Base-by-base conservation (phyloP, 345 rosid genomes). In the Chamaenerion angustifolium region DNA sequence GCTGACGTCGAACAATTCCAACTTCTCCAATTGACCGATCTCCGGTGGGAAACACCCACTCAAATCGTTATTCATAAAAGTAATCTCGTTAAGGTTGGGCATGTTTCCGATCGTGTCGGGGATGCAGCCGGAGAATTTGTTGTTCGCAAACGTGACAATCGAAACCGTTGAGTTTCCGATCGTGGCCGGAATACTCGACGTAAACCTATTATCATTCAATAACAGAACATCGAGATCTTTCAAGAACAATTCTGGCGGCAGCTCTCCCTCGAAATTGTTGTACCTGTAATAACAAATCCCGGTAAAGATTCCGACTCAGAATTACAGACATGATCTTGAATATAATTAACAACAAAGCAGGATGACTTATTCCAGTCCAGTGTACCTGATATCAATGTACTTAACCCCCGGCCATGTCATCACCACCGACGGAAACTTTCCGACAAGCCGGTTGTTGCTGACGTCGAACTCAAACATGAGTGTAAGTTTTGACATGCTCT, bases 361-460 rank as follows among this genome's bases (percentile, higher is more conserved):
- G n/a, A n/a, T n/a, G n/a, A n/a, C n/a, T n/a, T n/a, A n/a, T n/a
- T n/a, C n/a, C n/a, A n/a, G n/a, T n/a, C n/a, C n/a, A n/a, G n/a
- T n/a, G n/a, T n/a, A 23, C 37, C 37, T 4, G 6, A 88, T 0
- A 48, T 88, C 97, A 16, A 88, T 42, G 40, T 19, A 88, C 61
- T 61, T 78, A 48, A 80, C 50, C 0, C 37, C 45, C 1, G 80
- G 75, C 97, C 95, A 82, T 0, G 67, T 40, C 11, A 88, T 61
- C 42, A 57, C 63, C n/a, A 76, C 80, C 0, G 21, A 21, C 0
- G 96, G 94, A 67, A 87, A 87, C n/a, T 46, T 12, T 7, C 94
- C 94, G 12, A 83, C 96, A 3, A 88, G 78, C 0, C 95, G 73
- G 64, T 88, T 88, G 73, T 80, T 85, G 61, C 95, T 88, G 46